phyloP scores from a whole-genome alignment of 306 rosid species.

The Phaseolus lunatus region DNA sequence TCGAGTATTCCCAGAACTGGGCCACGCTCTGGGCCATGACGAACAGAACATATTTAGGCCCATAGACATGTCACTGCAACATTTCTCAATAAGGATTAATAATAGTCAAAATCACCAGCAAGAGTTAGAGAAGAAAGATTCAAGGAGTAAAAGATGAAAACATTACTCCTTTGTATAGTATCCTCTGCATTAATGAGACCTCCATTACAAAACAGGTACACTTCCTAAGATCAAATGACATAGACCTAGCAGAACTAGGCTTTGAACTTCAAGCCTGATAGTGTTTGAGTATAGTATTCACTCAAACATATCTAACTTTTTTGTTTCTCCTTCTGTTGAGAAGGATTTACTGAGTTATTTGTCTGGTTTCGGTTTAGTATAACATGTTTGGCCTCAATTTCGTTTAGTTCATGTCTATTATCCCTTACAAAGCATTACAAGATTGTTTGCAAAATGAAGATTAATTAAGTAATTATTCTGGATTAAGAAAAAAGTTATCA shows the following conservation, averaged over 20 bases:
- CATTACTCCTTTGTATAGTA: neutral
- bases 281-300: neutral
- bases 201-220: neutral
- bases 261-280: neutral
- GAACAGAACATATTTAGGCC: neutral
- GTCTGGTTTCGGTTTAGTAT: neutral
- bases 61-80: neutral
- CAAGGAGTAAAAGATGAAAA: neutral
- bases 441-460: neutral
- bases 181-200: neutral
- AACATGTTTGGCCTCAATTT: neutral
- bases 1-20: neutral
- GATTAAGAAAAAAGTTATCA: neutral
- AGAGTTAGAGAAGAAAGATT: neutral
- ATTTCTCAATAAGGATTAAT: neutral
- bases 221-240: neutral
- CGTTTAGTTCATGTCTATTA: neutral
- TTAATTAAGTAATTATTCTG: neutral
- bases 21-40: neutral
- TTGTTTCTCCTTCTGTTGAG: neutral
- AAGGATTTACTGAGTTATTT: neutral
- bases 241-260: neutral
- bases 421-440: neutral
- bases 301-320: neutral
- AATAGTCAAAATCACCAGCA: neutral